phyloP scores from a whole-genome alignment of 2,329 filamentous ascomycete genomes.

The Colletotrichum truncatum region DNA sequence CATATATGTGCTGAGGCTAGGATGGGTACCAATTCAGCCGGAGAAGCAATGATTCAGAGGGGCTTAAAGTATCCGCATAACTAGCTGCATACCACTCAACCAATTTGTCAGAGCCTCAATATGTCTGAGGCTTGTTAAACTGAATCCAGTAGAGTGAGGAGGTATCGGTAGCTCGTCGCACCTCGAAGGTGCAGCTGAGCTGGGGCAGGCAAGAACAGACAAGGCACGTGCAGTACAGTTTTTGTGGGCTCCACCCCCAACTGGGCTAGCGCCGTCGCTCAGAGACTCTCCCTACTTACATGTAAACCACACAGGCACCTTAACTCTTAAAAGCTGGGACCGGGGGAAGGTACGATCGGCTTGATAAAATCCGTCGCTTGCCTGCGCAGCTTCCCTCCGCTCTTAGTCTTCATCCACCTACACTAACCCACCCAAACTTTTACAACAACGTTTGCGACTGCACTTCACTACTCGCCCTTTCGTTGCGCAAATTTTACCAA shows the following conservation, averaged over 20 bases:
- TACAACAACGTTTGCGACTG: neutral
- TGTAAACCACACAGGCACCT: constrained; percentile 13
- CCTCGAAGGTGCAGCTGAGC: neutral
- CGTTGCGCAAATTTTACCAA: neutral
- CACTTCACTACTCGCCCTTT: neutral
- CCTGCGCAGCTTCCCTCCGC: constrained; percentile 19
- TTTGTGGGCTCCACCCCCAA: neutral
- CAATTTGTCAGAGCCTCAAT: no score
- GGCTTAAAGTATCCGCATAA: no score
- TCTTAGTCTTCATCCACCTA: constrained; percentile 24
- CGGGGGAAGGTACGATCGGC: constrained; percentile 29
- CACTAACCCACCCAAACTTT: neutral
- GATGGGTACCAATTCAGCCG: no score
- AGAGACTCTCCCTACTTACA: constrained; percentile 1
- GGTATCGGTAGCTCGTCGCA: neutral
- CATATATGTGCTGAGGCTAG: no score
- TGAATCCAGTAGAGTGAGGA: no score
- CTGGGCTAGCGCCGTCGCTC: constrained; percentile 12
- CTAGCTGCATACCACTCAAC: no score
- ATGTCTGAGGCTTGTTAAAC: no score
- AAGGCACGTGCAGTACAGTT: constrained; percentile 11
- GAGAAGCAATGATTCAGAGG: no score
- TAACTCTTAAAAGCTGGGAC: constrained; percentile 25
- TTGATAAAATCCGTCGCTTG: constrained; percentile 25
- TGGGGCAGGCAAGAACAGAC: neutral